Evolutionary conservation across 1,284 basidiomycete genomes (phyloP).

Genomic region (Ceratobasidium theobromae): DNA sequence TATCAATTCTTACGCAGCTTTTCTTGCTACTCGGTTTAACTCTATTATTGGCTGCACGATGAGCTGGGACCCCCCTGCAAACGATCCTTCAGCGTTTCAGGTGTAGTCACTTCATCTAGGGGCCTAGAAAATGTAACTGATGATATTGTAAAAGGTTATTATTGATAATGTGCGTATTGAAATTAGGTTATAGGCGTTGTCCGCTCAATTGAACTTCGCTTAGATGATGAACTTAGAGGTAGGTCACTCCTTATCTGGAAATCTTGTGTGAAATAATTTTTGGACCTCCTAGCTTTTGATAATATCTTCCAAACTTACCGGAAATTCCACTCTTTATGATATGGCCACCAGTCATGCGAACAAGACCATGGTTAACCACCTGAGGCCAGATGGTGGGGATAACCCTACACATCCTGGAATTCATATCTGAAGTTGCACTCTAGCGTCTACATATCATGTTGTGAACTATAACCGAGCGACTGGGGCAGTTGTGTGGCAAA

Average conservation of each 20-base stretch:
- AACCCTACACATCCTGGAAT: not conserved
- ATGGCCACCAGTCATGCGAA: conserved; percentile 66
- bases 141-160: conserved; percentile 52
- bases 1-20: conserved; percentile 47
- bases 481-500: conserved; percentile 56
- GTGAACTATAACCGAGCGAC: conserved; percentile 66
- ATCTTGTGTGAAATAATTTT: not conserved
- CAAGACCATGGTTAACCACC: conserved; percentile 65
- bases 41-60: conserved; percentile 51
- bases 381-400: conserved; percentile 59
- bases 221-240: conserved; percentile 70
- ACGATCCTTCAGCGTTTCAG: conserved; percentile 58
- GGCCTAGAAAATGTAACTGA: not conserved
- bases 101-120: conserved; percentile 40
- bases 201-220: not conserved
- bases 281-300: conserved; percentile 51
- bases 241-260: not conserved
- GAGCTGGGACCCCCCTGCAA: conserved; percentile 53
- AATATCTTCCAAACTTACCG: conserved; percentile 55
- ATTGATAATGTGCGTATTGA: conserved; percentile 54
- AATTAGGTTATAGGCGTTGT: not conserved
- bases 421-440: not conserved
- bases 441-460: conserved; percentile 66
- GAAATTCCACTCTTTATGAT: conserved; percentile 55
- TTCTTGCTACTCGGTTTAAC: conserved; percentile 48